Conservation (phyloP, 2,329 filamentous ascomycete species). For the Calonectria montana region DNA sequence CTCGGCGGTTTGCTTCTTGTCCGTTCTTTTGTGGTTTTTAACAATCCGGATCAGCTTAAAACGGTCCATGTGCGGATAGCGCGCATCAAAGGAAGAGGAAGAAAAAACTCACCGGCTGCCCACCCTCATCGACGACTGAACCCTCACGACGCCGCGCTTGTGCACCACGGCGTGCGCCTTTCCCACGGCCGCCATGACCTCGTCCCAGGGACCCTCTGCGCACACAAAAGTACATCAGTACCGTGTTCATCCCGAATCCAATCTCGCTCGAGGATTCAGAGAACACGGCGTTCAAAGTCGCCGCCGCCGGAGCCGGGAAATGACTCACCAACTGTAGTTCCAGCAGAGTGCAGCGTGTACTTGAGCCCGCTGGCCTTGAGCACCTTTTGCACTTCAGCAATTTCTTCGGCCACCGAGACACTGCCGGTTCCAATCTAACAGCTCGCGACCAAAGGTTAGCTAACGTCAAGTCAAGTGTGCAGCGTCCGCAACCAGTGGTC, state of each 20-base stretch:
- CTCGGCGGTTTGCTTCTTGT: conserved; percentile 84
- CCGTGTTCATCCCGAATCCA: neutral
- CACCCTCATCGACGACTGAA: conserved; percentile 90
- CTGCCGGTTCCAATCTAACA: conserved; percentile 80
- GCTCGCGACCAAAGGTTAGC: conserved; percentile 16
- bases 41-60: neutral
- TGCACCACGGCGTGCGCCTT: conserved; percentile 86
- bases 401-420: conserved; percentile 81
- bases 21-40: conserved; percentile 70
- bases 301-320: conserved; percentile 12
- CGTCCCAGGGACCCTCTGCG: conserved; percentile 91
- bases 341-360: conserved; percentile 92
- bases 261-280: too few species aligned
- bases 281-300: too few species aligned
- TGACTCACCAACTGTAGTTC: conserved; percentile 86
- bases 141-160: conserved; percentile 78
- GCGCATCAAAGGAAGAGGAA: neutral
- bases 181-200: conserved; percentile 86
- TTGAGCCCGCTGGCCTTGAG: conserved; percentile 83
- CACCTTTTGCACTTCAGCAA: conserved; percentile 89
- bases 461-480: neutral
- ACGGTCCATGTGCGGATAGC: too few species aligned
- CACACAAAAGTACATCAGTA: neutral
- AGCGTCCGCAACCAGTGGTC: neutral
- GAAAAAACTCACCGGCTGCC: conserved; percentile 74